Base-by-base conservation (phyloP, 2,329 filamentous ascomycete species). In the Coniochaeta hoffmannii region DNA sequence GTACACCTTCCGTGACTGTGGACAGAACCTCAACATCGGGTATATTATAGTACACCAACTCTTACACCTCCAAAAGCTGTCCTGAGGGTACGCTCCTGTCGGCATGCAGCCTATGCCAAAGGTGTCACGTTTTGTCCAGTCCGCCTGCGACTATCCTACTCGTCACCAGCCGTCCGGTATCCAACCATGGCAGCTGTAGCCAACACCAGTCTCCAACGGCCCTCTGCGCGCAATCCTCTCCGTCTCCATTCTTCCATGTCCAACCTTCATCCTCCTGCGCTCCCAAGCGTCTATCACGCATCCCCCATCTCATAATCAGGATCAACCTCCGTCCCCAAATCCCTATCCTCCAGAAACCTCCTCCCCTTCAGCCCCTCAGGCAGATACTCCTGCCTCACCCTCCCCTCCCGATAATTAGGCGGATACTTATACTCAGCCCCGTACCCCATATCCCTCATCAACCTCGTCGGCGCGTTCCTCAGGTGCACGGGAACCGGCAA, bases 341-440 rank as follows among this genome's bases (percentile, higher is more conserved):
- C 88, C 41, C 78, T 74, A 4, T 91, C 85, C 65, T 95, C 90
- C 35, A 97, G 70, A 65, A 97, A 97, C 19, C 65, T 76, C 50
- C 88, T 78, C 0, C 86, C 90, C 34, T 76, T 69, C 8, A 99
- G 70, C 55, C 81, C 81, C 11, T 90, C 86, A 0, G 94, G 94
- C n/a, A 99, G 71, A 70, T 97, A 99, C 24, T 92, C 88, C 73
- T 99, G 94, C 60, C 77, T 80, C 0, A 97, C 93, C 62, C 75
- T 82, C 0, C 94, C 94, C 58, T 92, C 84, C 53, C 81, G 73
- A 65, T 93, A 99, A 62, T 96, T 89, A 0, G 94, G 94, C 62
- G 96, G 96, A 66, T 99, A 97, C 71, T 97, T 97, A 71, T 99
- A 99, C 68, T 91, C 89, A 52, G 85, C 86, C 0, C 92, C 92